Evolutionary conservation across 768 basidiomycete genomes (phyloP).

Genomic region (Chlorophyllum brunneum): DNA sequence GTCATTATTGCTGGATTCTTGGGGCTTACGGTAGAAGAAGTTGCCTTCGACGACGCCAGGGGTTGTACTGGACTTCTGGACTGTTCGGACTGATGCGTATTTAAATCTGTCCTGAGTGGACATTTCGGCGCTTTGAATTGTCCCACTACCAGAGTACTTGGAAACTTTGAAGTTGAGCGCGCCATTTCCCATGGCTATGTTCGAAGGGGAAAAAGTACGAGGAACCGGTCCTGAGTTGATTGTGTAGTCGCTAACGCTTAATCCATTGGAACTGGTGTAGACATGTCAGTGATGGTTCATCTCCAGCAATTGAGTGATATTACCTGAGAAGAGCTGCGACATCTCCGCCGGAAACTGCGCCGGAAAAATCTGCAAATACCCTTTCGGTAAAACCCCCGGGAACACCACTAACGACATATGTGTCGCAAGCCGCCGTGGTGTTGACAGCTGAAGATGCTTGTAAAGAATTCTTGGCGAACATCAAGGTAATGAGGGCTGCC

Average conservation of each 20-base stretch:
- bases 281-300: neutral
- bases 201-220: slow-evolving; percentile 24
- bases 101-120: slow-evolving; percentile 24
- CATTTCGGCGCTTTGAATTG: slow-evolving; percentile 27
- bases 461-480: neutral
- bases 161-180: slow-evolving; percentile 30
- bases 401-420: slow-evolving; percentile 24
- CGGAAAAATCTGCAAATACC: slow-evolving; percentile 25
- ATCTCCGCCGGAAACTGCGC: slow-evolving; percentile 18
- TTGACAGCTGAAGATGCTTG: neutral
- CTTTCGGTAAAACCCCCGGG: slow-evolving; percentile 25
- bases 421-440: slow-evolving; percentile 20
- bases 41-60: slow-evolving; percentile 33
- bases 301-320: neutral
- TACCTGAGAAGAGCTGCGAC: slow-evolving; percentile 23
- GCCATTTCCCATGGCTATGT: slow-evolving; percentile 28
- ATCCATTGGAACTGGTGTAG: slow-evolving; percentile 19
- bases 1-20: neutral
- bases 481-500: neutral
- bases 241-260: slow-evolving; percentile 26
- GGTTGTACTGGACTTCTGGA: slow-evolving; percentile 29
- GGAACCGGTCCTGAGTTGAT: slow-evolving; percentile 17
- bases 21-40: slow-evolving; percentile 30
- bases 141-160: slow-evolving; percentile 25
- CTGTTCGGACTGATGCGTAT: slow-evolving; percentile 32